phyloP scores from a whole-genome alignment of 163 green algal genomes.

The Chloromonas sp. region DNA sequence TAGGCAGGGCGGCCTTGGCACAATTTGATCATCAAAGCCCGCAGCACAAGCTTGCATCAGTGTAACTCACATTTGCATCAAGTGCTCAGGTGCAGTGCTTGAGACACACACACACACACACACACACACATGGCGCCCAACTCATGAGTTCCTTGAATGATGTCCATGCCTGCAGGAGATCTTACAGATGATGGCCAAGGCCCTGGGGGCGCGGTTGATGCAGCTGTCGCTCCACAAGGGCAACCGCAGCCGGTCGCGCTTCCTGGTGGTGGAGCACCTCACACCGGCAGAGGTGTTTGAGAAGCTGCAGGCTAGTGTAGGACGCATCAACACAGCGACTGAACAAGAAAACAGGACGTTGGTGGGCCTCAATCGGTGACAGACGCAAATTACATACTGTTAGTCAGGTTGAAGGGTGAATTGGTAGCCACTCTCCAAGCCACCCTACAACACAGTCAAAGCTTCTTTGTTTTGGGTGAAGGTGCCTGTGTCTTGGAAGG shows the following conservation, averaged over 20 bases:
- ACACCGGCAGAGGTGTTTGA: slow-evolving; percentile 39
- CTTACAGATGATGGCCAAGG: slow-evolving; percentile 45
- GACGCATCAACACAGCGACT: slow-evolving; percentile 9
- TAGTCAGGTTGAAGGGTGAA: not conserved
- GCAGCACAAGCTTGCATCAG: not conserved
- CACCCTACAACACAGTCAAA: not conserved
- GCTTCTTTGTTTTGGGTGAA: not conserved
- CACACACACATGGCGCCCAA: not conserved
- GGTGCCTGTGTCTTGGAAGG: not conserved
- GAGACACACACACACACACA: not conserved
- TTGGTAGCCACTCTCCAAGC: not conserved
- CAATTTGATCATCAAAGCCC: not conserved
- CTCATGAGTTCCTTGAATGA: too few species aligned
- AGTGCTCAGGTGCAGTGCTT: not conserved
- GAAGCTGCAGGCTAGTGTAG: slow-evolving; percentile 24
- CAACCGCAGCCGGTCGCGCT: slow-evolving; percentile 33
- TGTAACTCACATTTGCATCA: not conserved
- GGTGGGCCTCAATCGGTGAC: not conserved
- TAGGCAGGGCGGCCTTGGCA: not conserved
- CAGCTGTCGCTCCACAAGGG: slow-evolving; percentile 51
- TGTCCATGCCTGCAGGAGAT: slow-evolving; percentile 31
- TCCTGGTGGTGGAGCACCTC: slow-evolving; percentile 44
- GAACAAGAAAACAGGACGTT: slow-evolving; percentile 7
- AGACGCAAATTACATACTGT: too few species aligned
- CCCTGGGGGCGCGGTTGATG: slow-evolving; percentile 42